A percentile compares a stretch with the other conserved stretches of the same genome.
phyloP scores from a whole-genome alignment of 345 rosid species.

The Euphorbia tirucalli region DNA sequence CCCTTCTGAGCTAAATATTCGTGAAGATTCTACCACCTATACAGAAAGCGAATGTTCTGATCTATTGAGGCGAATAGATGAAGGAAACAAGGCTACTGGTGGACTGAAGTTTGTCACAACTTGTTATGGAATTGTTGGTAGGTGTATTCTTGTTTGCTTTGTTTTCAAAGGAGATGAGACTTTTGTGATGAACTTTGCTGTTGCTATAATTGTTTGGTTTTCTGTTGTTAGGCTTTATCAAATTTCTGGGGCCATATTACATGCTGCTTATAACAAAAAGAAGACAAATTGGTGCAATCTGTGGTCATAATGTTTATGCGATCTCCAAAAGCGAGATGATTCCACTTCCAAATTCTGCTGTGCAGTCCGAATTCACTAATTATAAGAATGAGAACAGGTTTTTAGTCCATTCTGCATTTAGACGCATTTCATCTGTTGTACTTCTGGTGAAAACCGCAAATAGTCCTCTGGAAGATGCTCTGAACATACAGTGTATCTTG shows the following conservation, averaged over 20 bases:
- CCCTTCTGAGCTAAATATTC: conserved; percentile 66
- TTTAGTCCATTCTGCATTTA: conserved; percentile 24
- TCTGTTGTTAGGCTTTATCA: conserved; percentile 66
- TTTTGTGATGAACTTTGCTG: conserved; percentile 2
- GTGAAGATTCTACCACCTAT: conserved; percentile 78
- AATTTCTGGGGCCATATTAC: conserved; percentile 95
- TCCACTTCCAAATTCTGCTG: conserved; percentile 66
- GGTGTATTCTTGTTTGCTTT: conserved; percentile 24
- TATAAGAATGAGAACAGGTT: conserved; percentile 82
- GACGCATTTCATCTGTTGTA: conserved; percentile 6
- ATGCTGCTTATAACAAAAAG: conserved; percentile 88
- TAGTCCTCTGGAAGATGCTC: conserved; percentile 11
- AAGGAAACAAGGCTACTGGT: conserved; percentile 89
- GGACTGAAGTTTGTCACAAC: conserved; percentile 80
- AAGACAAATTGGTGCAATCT: conserved; percentile 81
- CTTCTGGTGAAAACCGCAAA: conserved; percentile 9
- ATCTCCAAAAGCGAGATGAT: conserved; percentile 76
- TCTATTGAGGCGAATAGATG: conserved; percentile 77
- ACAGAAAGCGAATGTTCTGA: conserved; percentile 68
- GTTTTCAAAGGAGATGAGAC: neutral
- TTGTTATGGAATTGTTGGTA: conserved; percentile 95
- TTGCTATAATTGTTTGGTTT: conserved; percentile 8
- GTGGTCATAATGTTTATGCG: conserved; percentile 82
- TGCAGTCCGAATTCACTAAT: conserved; percentile 40
- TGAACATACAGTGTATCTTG: conserved; percentile 5